A percentile compares a stretch with the other conserved stretches of the same genome.
phyloP scores from a whole-genome alignment of 2,329 filamentous ascomycete species.

The Colletotrichum sp. region DNA sequence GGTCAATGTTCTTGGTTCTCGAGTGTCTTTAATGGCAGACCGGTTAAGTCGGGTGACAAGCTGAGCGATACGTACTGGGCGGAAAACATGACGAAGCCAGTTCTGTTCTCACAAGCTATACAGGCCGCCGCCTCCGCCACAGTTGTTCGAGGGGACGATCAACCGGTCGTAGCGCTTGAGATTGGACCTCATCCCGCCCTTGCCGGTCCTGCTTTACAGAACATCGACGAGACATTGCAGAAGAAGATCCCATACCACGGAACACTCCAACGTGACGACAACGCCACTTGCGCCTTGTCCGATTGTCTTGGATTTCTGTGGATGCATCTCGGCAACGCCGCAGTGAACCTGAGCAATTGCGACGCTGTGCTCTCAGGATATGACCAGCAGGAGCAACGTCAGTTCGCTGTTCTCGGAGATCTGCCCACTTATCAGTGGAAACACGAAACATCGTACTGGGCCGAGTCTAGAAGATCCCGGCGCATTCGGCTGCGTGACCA shows the following conservation, averaged over 20 bases:
- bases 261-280: constrained; percentile 20
- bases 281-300: constrained; percentile 24
- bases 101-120: constrained; percentile 27
- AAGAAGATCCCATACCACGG: constrained; percentile 27
- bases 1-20: constrained; percentile 3
- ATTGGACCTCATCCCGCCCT: constrained; percentile 43
- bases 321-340: constrained; percentile 21
- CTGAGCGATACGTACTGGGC: constrained; percentile 39
- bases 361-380: constrained; percentile 4
- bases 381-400: not conserved
- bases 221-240: not conserved
- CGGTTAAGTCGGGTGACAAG: constrained; percentile 29
- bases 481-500: constrained; percentile 30
- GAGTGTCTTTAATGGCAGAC: not conserved
- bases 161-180: constrained; percentile 27
- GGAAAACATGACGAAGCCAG: constrained; percentile 30
- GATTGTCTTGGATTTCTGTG: constrained; percentile 22
- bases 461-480: constrained; percentile 20
- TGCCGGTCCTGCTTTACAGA: constrained; percentile 40
- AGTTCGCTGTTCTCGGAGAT: constrained; percentile 8
- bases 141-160: constrained; percentile 10
- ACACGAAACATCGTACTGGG: constrained; percentile 36
- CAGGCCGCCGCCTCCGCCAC: not conserved
- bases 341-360: not conserved
- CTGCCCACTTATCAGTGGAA: constrained; percentile 48